Percentiles rank a stretch among this genome's conserved stretches.
Conservation (phyloP, 2,329 filamentous ascomycete genomes). For the Phialemoniopsis sp. region DNA sequence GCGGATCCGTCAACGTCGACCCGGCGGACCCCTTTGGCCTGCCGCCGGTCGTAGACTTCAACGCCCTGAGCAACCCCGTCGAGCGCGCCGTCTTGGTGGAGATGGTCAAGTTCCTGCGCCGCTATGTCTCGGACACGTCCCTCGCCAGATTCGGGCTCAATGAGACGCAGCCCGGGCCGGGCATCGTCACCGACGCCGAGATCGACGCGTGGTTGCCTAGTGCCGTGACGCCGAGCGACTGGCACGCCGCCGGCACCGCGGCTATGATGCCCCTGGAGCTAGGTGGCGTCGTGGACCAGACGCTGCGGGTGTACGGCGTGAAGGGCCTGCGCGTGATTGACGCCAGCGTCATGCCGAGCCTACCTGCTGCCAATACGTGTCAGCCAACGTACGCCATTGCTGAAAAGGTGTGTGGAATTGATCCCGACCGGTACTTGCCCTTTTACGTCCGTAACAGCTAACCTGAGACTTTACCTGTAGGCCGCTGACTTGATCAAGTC, state of each 20-base stretch:
- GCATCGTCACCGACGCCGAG: constrained; percentile 24
- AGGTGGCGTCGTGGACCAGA: constrained; percentile 33
- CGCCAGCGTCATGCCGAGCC: constrained; percentile 32
- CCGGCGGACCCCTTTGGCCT: constrained; percentile 27
- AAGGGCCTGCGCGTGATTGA: constrained; percentile 34
- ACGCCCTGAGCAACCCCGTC: constrained; percentile 30
- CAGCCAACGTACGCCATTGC: constrained; percentile 11
- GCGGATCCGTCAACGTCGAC: constrained; percentile 31
- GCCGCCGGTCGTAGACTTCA: constrained; percentile 32
- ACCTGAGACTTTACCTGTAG: no score
- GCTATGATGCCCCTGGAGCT: constrained; percentile 33
- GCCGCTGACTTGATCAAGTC: no score
- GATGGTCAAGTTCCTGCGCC: constrained; percentile 27
- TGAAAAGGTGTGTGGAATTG: constrained; percentile 29
- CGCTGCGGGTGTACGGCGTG: constrained; percentile 32
- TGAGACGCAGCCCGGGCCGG: constrained; percentile 24
- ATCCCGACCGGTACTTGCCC: no score
- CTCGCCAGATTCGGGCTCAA: constrained; percentile 19
- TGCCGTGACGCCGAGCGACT: constrained; percentile 17
- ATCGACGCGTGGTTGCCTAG: constrained; percentile 15
- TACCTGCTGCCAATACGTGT: constrained; percentile 24
- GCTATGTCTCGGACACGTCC: constrained; percentile 28
- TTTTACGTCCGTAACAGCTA: no score
- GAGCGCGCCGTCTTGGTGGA: constrained; percentile 31
- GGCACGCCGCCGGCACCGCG: constrained; percentile 31